Evolutionary conservation across 2,329 filamentous ascomycete genomes (phyloP).

Genomic region (Cladosporium sp.): DNA sequence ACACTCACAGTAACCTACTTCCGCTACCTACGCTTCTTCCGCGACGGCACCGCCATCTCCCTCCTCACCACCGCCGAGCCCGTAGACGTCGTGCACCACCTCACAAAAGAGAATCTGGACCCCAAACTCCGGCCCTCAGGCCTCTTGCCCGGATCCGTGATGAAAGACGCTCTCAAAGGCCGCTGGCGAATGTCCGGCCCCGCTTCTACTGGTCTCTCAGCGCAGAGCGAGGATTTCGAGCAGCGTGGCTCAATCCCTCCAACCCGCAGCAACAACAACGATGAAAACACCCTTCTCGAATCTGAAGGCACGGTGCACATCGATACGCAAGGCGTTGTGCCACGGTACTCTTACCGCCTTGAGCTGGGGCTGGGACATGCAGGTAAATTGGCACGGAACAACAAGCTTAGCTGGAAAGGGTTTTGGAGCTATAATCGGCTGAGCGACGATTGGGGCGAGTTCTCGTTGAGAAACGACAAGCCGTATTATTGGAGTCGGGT

Average conservation of each 20-base stretch:
- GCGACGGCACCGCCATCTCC: slow-evolving; percentile 78
- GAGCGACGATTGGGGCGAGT: slow-evolving; percentile 87
- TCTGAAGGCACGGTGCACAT: slow-evolving; percentile 69
- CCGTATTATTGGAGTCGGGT: slow-evolving; percentile 60
- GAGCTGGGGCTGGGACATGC: slow-evolving; percentile 67
- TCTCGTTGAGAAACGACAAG: slow-evolving; percentile 60
- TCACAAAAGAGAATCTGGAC: slow-evolving; percentile 65
- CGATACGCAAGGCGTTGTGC: slow-evolving; percentile 77
- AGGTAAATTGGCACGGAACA: slow-evolving; percentile 63
- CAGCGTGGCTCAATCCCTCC: background rate
- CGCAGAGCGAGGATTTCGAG: background rate
- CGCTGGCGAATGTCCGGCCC: slow-evolving; percentile 63
- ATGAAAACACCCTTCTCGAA: slow-evolving; percentile 31
- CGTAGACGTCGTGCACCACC: slow-evolving; percentile 77
- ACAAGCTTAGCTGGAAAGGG: slow-evolving; percentile 81
- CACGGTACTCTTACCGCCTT: slow-evolving; percentile 82
- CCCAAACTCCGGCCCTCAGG: slow-evolving; percentile 35
- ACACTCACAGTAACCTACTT: slow-evolving; percentile 98
- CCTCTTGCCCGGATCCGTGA: slow-evolving; percentile 49
- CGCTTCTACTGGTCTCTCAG: background rate
- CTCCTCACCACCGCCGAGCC: slow-evolving; percentile 79
- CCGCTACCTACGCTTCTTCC: slow-evolving; percentile 91
- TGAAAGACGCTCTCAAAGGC: slow-evolving; percentile 64
- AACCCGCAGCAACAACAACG: slow-evolving; percentile 16
- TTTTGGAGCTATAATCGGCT: slow-evolving; percentile 88